phyloP scores from a whole-genome alignment of 495 filamentous ascomycete genomes.

The Aeminium ludgeri region DNA sequence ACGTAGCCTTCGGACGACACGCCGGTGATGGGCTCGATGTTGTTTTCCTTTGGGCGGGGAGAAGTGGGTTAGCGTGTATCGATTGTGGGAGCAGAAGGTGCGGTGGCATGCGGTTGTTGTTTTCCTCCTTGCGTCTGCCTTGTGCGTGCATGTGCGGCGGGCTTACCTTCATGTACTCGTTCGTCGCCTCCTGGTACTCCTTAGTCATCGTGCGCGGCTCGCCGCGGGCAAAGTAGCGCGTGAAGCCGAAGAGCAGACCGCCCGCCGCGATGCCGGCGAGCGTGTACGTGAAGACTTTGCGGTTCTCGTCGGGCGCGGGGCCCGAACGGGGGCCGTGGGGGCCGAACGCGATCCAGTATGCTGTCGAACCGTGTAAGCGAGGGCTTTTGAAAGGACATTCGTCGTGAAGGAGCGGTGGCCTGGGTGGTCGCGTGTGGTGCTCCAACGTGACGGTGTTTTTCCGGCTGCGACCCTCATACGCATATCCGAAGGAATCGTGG shows the following conservation, averaged over 20 bases:
- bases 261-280: slow-evolving; percentile 31
- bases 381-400: too few species aligned
- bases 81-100: too few species aligned
- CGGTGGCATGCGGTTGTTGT: too few species aligned
- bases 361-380: too few species aligned
- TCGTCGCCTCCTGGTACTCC: slow-evolving; percentile 83
- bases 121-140: too few species aligned
- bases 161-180: slow-evolving; percentile 80
- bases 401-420: not conserved
- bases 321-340: slow-evolving; percentile 78
- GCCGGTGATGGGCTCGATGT: slow-evolving; percentile 79
- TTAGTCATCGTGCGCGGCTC: slow-evolving; percentile 75
- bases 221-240: slow-evolving; percentile 35
- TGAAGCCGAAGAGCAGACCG: slow-evolving; percentile 19
- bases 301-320: slow-evolving; percentile 64
- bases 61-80: not conserved
- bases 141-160: too few species aligned
- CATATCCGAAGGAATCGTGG: too few species aligned
- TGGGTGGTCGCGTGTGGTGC: too few species aligned
- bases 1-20: slow-evolving; percentile 62
- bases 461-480: too few species aligned
- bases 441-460: too few species aligned
- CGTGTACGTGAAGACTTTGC: slow-evolving; percentile 57
- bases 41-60: slow-evolving; percentile 44
- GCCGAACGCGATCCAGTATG: slow-evolving; percentile 97